phyloP scores from a whole-genome alignment of 139 green algal genomes.

The Chlamydomonas schloesseri region DNA sequence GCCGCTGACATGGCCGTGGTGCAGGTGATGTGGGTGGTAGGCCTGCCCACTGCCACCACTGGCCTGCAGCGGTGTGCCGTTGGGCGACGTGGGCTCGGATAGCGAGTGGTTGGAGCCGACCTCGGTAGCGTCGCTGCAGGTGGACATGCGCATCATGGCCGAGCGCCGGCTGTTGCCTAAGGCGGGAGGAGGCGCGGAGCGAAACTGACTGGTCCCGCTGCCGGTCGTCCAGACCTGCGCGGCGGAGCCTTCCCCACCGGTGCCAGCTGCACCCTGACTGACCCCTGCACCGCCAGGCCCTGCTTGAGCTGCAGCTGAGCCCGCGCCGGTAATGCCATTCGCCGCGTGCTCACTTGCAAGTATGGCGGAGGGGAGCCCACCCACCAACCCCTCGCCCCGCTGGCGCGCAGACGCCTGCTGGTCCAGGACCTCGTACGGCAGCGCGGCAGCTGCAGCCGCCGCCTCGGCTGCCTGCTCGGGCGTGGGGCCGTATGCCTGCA shows the following conservation, averaged over 20 bases:
- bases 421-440: slow-evolving; percentile 14
- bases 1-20: neutral
- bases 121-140: slow-evolving; percentile 9
- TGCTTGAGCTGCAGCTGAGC: too few relatives aligned
- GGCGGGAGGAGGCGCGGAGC: too few relatives aligned
- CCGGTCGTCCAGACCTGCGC: neutral
- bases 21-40: neutral
- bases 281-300: too few relatives aligned
- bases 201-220: neutral
- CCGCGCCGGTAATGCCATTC: too few relatives aligned
- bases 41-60: neutral
- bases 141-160: neutral
- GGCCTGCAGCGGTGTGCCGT: neutral
- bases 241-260: too few relatives aligned
- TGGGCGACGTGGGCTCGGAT: slow-evolving; percentile 19
- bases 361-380: too few relatives aligned
- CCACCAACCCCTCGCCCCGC: too few relatives aligned
- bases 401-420: neutral
- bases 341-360: too few relatives aligned
- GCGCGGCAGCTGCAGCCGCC: neutral
- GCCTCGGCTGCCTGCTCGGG: slow-evolving; percentile 19
- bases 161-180: neutral
- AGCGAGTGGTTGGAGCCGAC: slow-evolving; percentile 4
- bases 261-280: neutral
- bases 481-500: slow-evolving; percentile 28